Evolutionary conservation across 1,284 basidiomycete genomes (phyloP), one percentile per base, ranked within the genome.

Genomic region (Vanrija sp.): DNA sequence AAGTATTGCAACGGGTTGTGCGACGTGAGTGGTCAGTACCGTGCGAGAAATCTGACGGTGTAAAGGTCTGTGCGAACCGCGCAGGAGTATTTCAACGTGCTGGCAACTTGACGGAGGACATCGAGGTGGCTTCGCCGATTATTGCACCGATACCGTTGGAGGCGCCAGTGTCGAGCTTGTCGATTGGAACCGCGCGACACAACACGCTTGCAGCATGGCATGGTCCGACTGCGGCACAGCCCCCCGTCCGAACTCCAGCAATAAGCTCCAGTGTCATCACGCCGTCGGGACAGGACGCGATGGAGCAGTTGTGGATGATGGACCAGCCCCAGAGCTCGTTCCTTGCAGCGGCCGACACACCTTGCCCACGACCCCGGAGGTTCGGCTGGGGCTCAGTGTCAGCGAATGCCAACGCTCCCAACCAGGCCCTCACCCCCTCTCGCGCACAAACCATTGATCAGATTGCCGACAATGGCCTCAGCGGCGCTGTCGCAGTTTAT

Each of bases 1-100:
- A 67, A 71, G 4, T 85, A 89, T 62, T 94, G 91, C 65, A 74
- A 86, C 55, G 78, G 79, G 40, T 91, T 91, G 88, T 94, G 90
- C 65, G 90, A 93, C 74, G 90, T 91, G 65, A 51, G 86, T 39
- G 15, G n/a, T 8, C 19, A 12, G n/a, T 28, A 5, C 28, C 3
- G 7, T 15, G 14, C 34, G 10, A 5, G 5, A n/a, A n/a, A 43
- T n/a, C 38, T 43, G 21, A 43, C 38, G 10, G 10, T 14, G 5
- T n/a, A n/a, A 51, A 72, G 71, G 59, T 68, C 7, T 74, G 72
- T 45, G 52, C 61, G 38, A 65, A 69, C 46, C 52, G 54, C 6
- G 50, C 45, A 0, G 56, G 60, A 8, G 72, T 74, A 7, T 46
- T 46, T 9, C 44, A 53, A 9, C 54, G 65, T 0, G 51, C 64